Evolutionary conservation across 352 stramenopile genomes (phyloP), one percentile per base, ranked within the genome.

Genomic region (Phytophthora pisi): DNA sequence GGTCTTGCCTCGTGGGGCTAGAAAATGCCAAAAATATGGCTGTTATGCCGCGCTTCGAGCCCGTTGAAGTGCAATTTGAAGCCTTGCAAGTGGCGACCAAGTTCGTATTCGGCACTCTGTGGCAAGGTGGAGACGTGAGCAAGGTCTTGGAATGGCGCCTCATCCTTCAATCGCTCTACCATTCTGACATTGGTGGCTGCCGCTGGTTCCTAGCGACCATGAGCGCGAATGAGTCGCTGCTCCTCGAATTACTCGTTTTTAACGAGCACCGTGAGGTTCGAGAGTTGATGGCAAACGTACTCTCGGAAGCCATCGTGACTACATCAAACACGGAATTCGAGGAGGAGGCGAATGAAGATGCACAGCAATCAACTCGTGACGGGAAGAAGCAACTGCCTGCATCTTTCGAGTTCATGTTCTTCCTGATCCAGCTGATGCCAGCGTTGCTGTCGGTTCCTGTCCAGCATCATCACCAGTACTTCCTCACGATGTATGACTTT

Each of bases 61-160:
- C 85, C 0, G 72, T 82, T 5, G 86, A 93, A 46, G 81, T 79
- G 11, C 85, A 88, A 24, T 78, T 91, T 8, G 72, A 91, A 38
- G 89, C 86, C 5, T 72, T 96, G 23, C 85, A 94, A 68, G 81
- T 93, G 23, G 84, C 84, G 5, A 95, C 86, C 10, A 89, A 87
- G 54, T 96, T 96, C 66, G 87, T 95, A 4, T 96, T 96, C 61
- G 89, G 89, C 20, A 96, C 89, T 11, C 55, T 96, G 24, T 95
- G 84, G 88, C 89, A 96, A 68, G 86, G 76, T n/a, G 83, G 82
- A 2, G 77, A 95, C 60, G 74, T 93, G 4, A 77, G 74, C 15
- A 83, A 84, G 18, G 77, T 96, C n/a, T 64, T 91, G 15, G 82
- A 87, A 65, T 96, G 89, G 89, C 84, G 79, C 50, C 69, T 79